Percentiles rank a stretch among this genome's conserved stretches.
Evolutionary conservation across 371 early-diverging fungal genomes (phyloP).

Genomic region (Mortierella sp.): DNA sequence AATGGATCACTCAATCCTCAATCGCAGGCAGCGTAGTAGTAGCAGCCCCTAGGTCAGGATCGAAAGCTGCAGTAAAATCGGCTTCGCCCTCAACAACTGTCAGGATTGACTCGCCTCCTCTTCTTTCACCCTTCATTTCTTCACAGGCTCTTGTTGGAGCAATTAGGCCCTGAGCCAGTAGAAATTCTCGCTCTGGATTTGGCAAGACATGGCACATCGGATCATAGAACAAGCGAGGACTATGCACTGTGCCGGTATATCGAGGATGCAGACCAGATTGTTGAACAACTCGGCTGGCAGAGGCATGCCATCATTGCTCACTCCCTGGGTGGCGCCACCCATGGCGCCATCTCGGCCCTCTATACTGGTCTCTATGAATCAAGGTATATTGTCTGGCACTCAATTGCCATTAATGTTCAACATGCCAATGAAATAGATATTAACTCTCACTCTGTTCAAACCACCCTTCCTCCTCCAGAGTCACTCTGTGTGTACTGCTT

Average conservation of each 20-base stretch:
- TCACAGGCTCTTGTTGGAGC: slow-evolving; percentile 31
- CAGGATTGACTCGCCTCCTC: neutral
- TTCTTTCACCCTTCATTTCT: neutral
- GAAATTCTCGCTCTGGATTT: slow-evolving; percentile 52
- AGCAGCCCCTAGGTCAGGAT: no score
- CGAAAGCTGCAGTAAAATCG: no score
- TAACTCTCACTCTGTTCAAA: neutral
- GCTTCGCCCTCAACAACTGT: no score
- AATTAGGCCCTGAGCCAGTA: slow-evolving; percentile 52
- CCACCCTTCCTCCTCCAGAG: slow-evolving; percentile 6
- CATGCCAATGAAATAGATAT: neutral
- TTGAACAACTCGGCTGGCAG: slow-evolving; percentile 52
- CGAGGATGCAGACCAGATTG: slow-evolving; percentile 50
- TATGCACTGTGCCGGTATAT: slow-evolving; percentile 53
- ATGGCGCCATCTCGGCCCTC: slow-evolving; percentile 40
- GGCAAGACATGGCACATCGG: slow-evolving; percentile 52
- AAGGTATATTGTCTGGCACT: slow-evolving; percentile 17
- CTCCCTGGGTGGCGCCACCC: slow-evolving; percentile 51
- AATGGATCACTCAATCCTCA: no score
- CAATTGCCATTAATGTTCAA: neutral
- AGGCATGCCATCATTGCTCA: slow-evolving; percentile 53
- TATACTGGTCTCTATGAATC: slow-evolving; percentile 40
- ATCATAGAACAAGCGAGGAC: slow-evolving; percentile 47
- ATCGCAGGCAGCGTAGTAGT: no score
- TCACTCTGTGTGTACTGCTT: slow-evolving; percentile 34